Percentiles rank a stretch among this genome's conserved stretches.
Conservation (phyloP, 805 yeast genomes). For the Pichia deserticola region DNA sequence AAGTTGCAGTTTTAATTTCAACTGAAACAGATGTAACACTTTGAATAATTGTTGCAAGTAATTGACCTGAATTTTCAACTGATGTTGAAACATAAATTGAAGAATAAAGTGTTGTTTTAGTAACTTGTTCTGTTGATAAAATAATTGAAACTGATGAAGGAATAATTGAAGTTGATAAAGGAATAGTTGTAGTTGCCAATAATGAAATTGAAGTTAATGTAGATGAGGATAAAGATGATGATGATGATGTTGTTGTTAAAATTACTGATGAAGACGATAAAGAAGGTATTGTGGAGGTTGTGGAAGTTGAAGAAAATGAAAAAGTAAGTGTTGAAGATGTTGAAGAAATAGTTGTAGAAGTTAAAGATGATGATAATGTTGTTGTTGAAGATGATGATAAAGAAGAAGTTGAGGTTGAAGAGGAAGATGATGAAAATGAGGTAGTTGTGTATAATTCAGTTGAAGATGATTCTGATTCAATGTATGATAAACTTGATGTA, state of each 20-base stretch:
- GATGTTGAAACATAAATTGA: conserved; percentile 7
- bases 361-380: conserved; percentile 8
- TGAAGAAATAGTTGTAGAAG: conserved; percentile 6
- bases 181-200: conserved; percentile 12
- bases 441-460: conserved; percentile 1
- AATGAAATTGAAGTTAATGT: conserved; percentile 12
- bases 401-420: conserved; percentile 4
- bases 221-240: conserved; percentile 14
- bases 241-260: conserved; percentile 13
- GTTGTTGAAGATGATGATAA: conserved; percentile 10
- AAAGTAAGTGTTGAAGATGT: conserved; percentile 4
- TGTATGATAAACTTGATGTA: conserved; percentile 8
- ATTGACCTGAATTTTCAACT: conserved; percentile 6
- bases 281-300: conserved; percentile 9
- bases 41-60: conserved; percentile 18
- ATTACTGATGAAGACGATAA: conserved; percentile 15
- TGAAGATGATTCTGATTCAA: conserved; percentile 11
- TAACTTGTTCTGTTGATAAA: not conserved
- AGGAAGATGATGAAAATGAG: not conserved
- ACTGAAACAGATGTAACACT: conserved; percentile 11
- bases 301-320: conserved; percentile 7
- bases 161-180: not conserved
- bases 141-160: not conserved
- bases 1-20: conserved; percentile 2
- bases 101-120: conserved; percentile 8